Evolutionary conservation across 495 filamentous ascomycete genomes (phyloP), one percentile per base, ranked within the genome.

Genomic region (Penicillium atrosanguineum): DNA sequence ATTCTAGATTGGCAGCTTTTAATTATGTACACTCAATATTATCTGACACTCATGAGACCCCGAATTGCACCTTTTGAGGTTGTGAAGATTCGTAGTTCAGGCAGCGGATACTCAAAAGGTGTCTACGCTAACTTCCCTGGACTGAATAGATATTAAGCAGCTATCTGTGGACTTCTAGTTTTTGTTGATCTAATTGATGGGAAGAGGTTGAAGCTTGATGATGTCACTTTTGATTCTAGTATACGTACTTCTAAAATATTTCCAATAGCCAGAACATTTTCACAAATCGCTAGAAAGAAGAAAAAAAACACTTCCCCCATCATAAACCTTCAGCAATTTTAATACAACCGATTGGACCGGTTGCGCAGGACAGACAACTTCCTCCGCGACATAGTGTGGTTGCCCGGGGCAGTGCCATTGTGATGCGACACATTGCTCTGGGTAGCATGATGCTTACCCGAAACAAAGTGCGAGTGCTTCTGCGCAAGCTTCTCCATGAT

Each of bases 1-100:
- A 15, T 90, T 89, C 50, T 78, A 68, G 37, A 15, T 43, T 20
- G 56, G 28, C 37, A 19, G 20, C 42, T 48, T 41, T 16, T 46
- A 25, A n/a, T 26, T 25, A 21, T 45, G 49, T 39, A 50, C 36
- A 16, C 5, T 23, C 23, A 23, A 23, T 23, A 23, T 5, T 5
- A 23, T 23, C 5, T 5, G 23, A 23, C 2, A 23, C 23, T 23
- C 2, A 23, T 23, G 23, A 23, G 23, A 23, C 23, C 23, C 23
- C 5, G 23, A 23, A 23, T 2, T 23, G 5, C 23, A 2, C 23
- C 23, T 23, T 23, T 23, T 2, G 5, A 23, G 23, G 2, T 23
- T 23, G 23, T 23, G 23, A 23, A 23, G 2, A 23, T 23, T 23
- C 5, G 2, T 23, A 23, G 2, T 23, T 23, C 5, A 23, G 23